Evolutionary conservation across 495 filamentous ascomycete genomes (phyloP).

Genomic region (Trichocladium antarcticum): DNA sequence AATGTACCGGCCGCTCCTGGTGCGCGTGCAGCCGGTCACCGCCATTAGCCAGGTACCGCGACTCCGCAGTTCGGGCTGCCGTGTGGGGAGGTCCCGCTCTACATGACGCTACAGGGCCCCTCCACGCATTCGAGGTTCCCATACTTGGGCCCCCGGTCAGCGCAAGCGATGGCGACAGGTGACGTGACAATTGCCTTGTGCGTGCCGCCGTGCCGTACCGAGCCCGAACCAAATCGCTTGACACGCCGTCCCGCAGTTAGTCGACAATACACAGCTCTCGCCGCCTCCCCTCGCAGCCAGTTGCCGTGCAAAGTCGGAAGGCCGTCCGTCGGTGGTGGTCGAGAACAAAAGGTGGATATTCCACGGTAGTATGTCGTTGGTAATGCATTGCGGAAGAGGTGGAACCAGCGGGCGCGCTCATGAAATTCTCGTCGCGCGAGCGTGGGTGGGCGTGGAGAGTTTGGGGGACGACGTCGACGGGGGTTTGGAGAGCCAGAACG

Average conservation of each 20-base stretch:
- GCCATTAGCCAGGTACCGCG: slow-evolving; percentile 19
- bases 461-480: slow-evolving; percentile 9
- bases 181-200: slow-evolving; percentile 18
- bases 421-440: slow-evolving; percentile 13
- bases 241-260: neutral
- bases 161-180: slow-evolving; percentile 15
- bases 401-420: slow-evolving; percentile 10
- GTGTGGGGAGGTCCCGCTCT: slow-evolving; percentile 18
- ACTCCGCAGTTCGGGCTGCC: neutral
- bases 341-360: neutral
- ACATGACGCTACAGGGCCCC: slow-evolving; percentile 17
- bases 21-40: slow-evolving; percentile 12
- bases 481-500: neutral
- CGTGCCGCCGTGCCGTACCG: neutral
- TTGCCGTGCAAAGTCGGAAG: neutral
- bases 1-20: slow-evolving; percentile 12
- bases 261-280: no score
- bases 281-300: no score
- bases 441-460: slow-evolving; percentile 26
- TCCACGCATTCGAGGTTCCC: slow-evolving; percentile 9
- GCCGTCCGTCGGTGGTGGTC: slow-evolving; percentile 1
- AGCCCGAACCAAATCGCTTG: slow-evolving; percentile 3
- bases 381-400: slow-evolving; percentile 16
- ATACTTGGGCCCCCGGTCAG: slow-evolving; percentile 13
- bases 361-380: slow-evolving; percentile 7